Base-by-base conservation (phyloP, 129 eudicot genomes). In the Helianthus annuus region DNA sequence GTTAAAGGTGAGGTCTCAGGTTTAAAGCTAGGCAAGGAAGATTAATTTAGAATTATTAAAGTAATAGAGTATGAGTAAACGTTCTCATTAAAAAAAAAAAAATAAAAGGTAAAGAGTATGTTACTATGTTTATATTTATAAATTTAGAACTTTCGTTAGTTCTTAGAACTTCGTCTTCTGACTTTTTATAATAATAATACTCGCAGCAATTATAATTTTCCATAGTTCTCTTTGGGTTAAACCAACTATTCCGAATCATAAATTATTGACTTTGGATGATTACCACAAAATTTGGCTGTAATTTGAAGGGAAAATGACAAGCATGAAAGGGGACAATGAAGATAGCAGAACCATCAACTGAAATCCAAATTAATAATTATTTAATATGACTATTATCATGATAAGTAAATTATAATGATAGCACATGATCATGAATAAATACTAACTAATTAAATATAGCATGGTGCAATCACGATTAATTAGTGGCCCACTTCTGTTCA, bases 401-500 rank as follows among this genome's bases (percentile, higher is more conserved):
- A 51, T 58, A 27, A 29, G 16, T 58, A 24, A 27, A 58, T 58
- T 40, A 71, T 58, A 57, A 71, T 40, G 12, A 51, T 52, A 52
- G 38, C 71, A 74, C 10, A 56, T 56, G 16, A 40, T 19, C 22
- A 19, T 19, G 22, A 19, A 51, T 39, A 5, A 39, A 39, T 39
- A 15, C 22, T 15, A 44, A 9, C 15, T n/a, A 44, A 56, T 19
- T 19, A 19, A 19, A 46, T 46, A 32, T 68, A 46, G 22, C 69
- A 57, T 60, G 69, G 64, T 69, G 69, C 54, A 32, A 32, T 36
- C 75, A 68, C 32, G 57, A 60, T 49, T 69, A 61, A 69, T 48
- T 48, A 67, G 76, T 77, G 81, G 81, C 56, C 58, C 40, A 76
- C 54, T 60, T 69, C 57, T 61, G 49, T 69, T 77, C 44, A 75